Evolutionary conservation across 768 basidiomycete genomes (phyloP), one percentile per base, ranked within the genome.

Genomic region (Auriscalpium microsporum): DNA sequence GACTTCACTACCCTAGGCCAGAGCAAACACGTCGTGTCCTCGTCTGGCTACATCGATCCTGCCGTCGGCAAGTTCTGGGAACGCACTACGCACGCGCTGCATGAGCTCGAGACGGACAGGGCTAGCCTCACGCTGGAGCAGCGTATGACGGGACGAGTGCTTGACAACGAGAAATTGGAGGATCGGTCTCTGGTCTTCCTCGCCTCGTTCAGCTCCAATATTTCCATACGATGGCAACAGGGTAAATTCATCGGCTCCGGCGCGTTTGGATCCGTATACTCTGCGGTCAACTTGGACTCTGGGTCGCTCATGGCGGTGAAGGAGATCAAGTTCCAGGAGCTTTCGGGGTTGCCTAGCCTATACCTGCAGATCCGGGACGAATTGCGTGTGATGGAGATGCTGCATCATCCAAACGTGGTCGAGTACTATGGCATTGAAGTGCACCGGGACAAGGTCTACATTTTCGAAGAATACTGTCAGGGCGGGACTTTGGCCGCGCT

Each of bases 221-320:
- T 97, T 58, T 90, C 93, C 3, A 86, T 98, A 58, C 83, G 90
- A 42, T 99, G 96, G 96, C 95, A 97, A 68, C 96, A 99, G 72
- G 94, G 95, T 13, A 84, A 88, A 56, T 97, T 97, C 73, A 97
- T 99, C 62, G 96, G 95, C 50, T 86, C 94, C n/a, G 96, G 96
- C 14, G 94, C 96, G 9, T 97, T 96, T 69, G 96, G 96, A 19
- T 95, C 91, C n/a, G 96, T 99, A n/a, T 99, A 98, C 68, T 82
- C 93, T 48, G 96, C 94, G 16, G 88, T 97, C 71, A 98, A 98
- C 68, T 78, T 98, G 54, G 96, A 98, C 66, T 87, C 90, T 1
- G 92, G 94, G 47, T 88, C 89, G 45, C 82, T 97, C 58, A 97
- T 99, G 94, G 96, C 96, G 9, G 96, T 97, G 64, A 99, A 99